A percentile compares a stretch with the other conserved stretches of the same genome.
These are phyloP conservation scores for Oryza glumipatula DNA, from an alignment of 176 grass and related monocot species.

Conservation along the genomic window DNA sequence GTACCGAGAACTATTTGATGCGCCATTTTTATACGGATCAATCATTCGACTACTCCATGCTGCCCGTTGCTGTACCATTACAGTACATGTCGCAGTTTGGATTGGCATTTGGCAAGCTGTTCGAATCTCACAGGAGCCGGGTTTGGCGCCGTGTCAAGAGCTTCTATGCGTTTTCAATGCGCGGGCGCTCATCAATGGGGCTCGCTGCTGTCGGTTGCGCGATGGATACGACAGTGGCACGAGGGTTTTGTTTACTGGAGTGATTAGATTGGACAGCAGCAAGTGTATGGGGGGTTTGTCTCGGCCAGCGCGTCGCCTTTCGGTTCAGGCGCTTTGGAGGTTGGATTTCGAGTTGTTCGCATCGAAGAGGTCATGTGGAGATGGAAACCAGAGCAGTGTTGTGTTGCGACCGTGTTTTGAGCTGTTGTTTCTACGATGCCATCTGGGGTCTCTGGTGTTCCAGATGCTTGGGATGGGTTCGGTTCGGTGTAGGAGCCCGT, in stretches of 20 bases:
- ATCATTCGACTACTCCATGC: too few species aligned
- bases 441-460: not conserved
- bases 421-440: not conserved
- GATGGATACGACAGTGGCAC: not conserved
- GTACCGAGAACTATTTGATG: not conserved
- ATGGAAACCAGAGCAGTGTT: not conserved
- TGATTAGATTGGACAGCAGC: not conserved
- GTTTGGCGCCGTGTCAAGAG: constrained; percentile 13
- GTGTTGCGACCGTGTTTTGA: not conserved
- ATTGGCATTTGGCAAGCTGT: not conserved
- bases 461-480: not conserved
- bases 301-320: not conserved
- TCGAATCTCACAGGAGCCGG: not conserved
- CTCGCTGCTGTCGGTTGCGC: not conserved
- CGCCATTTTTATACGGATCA: not conserved
- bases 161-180: not conserved
- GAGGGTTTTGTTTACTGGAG: not conserved
- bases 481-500: not conserved
- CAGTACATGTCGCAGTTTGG: not conserved
- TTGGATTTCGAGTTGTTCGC: not conserved
- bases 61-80: not conserved
- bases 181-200: not conserved
- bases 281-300: not conserved
- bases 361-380: not conserved
- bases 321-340: not conserved